A percentile compares a stretch with the other conserved stretches of the same genome.
Conservation (phyloP, 2,329 filamentous ascomycete species). For the Phaeosphaeriaceae sp. region DNA sequence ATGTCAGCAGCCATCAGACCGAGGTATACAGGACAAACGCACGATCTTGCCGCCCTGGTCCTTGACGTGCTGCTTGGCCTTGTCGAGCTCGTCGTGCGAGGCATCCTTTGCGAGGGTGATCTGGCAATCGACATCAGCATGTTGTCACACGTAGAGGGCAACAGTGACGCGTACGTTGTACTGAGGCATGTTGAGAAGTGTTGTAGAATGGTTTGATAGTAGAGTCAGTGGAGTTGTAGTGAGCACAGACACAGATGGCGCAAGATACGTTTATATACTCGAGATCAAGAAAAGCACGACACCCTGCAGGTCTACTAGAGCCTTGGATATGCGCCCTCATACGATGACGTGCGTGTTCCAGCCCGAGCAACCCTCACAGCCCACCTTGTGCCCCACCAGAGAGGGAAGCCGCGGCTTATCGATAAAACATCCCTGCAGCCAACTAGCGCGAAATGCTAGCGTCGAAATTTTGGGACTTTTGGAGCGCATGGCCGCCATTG, state of each 20-base stretch:
- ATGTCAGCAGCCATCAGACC: not conserved
- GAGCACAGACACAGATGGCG: constrained; percentile 6
- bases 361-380: not conserved
- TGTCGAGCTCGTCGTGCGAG: constrained; percentile 71
- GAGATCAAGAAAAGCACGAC: constrained; percentile 2
- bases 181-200: constrained; percentile 19
- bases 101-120: constrained; percentile 80
- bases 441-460: constrained; percentile 38
- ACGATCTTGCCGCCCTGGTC: constrained; percentile 81
- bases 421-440: constrained; percentile 40
- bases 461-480: constrained; percentile 40
- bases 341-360: constrained; percentile 31
- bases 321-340: constrained; percentile 34
- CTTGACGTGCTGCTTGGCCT: constrained; percentile 76
- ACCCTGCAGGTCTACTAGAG: constrained; percentile 16
- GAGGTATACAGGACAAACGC: not conserved
- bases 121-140: constrained; percentile 53
- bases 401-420: constrained; percentile 32
- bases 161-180: constrained; percentile 17
- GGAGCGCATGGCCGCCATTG: constrained; percentile 5
- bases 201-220: constrained; percentile 4
- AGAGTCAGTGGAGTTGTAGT: constrained; percentile 6
- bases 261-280: constrained; percentile 30
- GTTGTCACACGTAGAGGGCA: not conserved
- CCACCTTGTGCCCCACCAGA: constrained; percentile 18